Conservation (phyloP, 148 eudicot species). For the Vaccinium darrowii region DNA sequence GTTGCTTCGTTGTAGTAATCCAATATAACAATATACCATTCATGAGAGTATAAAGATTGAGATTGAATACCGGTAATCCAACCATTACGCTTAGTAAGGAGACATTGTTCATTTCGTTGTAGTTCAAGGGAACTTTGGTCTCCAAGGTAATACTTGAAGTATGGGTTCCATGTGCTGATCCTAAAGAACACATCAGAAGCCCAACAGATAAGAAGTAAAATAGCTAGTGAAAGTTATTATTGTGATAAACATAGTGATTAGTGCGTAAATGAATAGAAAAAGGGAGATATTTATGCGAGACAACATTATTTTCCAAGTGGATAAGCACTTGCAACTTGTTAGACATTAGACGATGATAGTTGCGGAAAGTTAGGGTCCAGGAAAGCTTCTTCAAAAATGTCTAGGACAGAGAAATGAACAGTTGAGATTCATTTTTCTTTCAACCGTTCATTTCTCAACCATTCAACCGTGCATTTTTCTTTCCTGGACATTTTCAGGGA, state of each 20-base stretch:
- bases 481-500: no score
- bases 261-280: background rate
- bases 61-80: slow-evolving; percentile 47
- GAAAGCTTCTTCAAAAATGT: no score
- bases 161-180: slow-evolving; percentile 39
- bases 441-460: no score
- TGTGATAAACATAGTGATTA: background rate
- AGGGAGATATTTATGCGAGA: background rate
- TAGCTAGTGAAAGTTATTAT: background rate
- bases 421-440: no score
- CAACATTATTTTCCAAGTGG: background rate
- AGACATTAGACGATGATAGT: background rate
- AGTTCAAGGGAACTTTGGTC: slow-evolving; percentile 15
- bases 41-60: background rate
- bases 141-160: slow-evolving; percentile 22
- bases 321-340: background rate
- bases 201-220: background rate
- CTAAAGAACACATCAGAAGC: slow-evolving; percentile 23
- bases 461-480: no score
- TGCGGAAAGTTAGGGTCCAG: no score
- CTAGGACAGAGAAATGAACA: no score
- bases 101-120: slow-evolving; percentile 32
- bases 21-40: background rate
- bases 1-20: background rate
- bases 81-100: slow-evolving; percentile 47